Evolutionary conservation across 768 basidiomycete species (phyloP).

Genomic region (Favolaschia claudopus): DNA sequence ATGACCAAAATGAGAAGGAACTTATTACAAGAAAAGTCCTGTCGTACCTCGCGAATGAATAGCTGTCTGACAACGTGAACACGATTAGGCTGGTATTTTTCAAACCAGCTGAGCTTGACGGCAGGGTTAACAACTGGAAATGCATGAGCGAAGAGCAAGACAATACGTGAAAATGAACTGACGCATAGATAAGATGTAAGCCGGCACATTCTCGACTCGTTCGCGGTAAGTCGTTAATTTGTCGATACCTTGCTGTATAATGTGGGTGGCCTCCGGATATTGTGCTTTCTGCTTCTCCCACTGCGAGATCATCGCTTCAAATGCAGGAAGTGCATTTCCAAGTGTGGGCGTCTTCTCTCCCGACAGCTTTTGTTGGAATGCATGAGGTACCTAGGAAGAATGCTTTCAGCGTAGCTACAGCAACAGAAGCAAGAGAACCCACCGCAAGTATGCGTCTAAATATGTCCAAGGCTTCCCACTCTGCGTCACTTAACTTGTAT

Average conservation of each 20-base stretch:
- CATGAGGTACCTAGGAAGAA: slow-evolving; percentile 33
- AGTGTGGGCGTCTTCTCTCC: slow-evolving; percentile 33
- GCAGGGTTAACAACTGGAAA: slow-evolving; percentile 21
- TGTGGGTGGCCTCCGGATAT: slow-evolving; percentile 7
- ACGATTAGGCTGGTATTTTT: not conserved
- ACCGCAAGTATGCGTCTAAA: slow-evolving; percentile 37
- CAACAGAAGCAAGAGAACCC: slow-evolving; percentile 3
- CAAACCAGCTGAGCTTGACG: slow-evolving; percentile 15
- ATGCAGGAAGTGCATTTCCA: slow-evolving; percentile 28
- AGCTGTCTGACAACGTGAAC: not conserved
- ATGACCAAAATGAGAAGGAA: not conserved
- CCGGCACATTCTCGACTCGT: slow-evolving; percentile 10
- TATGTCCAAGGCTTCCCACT: slow-evolving; percentile 35
- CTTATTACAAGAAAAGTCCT: not conserved
- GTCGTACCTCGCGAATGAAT: not conserved
- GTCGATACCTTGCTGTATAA: slow-evolving; percentile 27
- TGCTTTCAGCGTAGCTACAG: not conserved
- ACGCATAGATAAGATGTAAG: slow-evolving; percentile 27
- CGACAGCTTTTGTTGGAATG: slow-evolving; percentile 32
- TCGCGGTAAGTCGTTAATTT: slow-evolving; percentile 26
- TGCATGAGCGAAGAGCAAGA: not conserved
- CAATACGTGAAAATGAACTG: slow-evolving; percentile 11
- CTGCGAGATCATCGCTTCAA: slow-evolving; percentile 25
- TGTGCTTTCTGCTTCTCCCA: slow-evolving; percentile 23
- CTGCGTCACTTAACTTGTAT: slow-evolving; percentile 25